A percentile compares a stretch with the other conserved stretches of the same genome.
These are phyloP conservation scores for Peronospora farinosa DNA, from an alignment of 352 stramenopile species.

Conservation along the genomic window DNA sequence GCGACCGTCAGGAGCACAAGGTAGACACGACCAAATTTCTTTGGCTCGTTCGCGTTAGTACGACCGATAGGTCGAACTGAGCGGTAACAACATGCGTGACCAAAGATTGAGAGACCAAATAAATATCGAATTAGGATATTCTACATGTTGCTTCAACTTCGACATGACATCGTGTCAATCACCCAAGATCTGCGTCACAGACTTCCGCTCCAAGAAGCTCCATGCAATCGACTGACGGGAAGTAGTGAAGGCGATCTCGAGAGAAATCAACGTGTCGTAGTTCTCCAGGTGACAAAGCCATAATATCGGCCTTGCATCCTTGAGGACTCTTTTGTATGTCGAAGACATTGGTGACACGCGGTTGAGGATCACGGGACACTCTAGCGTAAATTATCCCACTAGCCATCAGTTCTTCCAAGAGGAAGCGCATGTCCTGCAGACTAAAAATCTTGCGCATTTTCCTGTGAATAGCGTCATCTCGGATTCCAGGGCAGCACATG, in stretches of 20 bases:
- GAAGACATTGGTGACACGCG: constrained; percentile 29
- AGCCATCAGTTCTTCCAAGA: constrained; percentile 60
- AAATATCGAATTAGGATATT: constrained; percentile 26
- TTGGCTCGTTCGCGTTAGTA: constrained; percentile 11
- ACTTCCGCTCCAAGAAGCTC: constrained; percentile 54
- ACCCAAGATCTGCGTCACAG: constrained; percentile 50
- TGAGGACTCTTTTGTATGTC: constrained; percentile 9
- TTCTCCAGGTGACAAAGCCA: constrained; percentile 33
- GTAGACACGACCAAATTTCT: neutral
- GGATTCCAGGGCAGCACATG: constrained; percentile 65
- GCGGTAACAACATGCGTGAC: constrained; percentile 6
- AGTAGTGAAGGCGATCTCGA: constrained; percentile 60
- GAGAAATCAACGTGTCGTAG: constrained; percentile 44
- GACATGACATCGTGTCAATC: constrained; percentile 2
- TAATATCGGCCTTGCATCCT: constrained; percentile 8
- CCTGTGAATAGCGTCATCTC: constrained; percentile 44
- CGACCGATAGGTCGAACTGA: constrained; percentile 19
- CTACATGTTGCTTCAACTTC: constrained; percentile 7
- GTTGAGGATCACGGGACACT: constrained; percentile 20
- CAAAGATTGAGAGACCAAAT: constrained; percentile 15
- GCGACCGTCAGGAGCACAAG: no score
- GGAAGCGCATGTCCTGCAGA: constrained; percentile 58
- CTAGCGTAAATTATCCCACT: constrained; percentile 61
- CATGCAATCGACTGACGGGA: constrained; percentile 72
- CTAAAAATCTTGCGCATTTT: constrained; percentile 72